These are phyloP conservation scores for Phytophthora pini DNA, from an alignment of 352 stramenopile species.

Conservation along the genomic window DNA sequence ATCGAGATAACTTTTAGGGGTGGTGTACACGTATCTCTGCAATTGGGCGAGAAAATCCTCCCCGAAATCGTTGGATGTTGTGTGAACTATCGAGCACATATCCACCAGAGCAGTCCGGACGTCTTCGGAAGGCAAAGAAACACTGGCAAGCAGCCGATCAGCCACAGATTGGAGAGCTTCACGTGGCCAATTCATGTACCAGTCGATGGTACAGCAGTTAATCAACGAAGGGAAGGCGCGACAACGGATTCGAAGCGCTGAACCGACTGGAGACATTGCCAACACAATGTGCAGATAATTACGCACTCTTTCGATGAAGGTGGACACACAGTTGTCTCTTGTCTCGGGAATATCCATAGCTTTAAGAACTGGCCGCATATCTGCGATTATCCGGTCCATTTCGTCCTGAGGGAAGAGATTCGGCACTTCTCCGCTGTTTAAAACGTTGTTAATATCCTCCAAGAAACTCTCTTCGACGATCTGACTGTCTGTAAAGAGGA, in stretches of 20 bases:
- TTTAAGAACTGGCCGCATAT: constrained; percentile 93
- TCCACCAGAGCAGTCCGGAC: constrained; percentile 80
- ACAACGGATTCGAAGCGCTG: constrained; percentile 91
- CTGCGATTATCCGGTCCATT: constrained; percentile 93
- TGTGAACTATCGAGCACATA: constrained; percentile 95
- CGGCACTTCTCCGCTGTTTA: constrained; percentile 96
- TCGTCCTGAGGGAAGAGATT: constrained; percentile 95
- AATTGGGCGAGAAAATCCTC: constrained; percentile 91
- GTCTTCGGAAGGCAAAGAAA: constrained; percentile 79
- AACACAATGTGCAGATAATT: constrained; percentile 96
- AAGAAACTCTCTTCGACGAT: constrained; percentile 96
- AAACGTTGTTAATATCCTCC: constrained; percentile 97
- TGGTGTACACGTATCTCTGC: constrained; percentile 95
- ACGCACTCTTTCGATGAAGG: constrained; percentile 92
- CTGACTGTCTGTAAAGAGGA: constrained; percentile 96
- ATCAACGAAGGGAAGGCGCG: constrained; percentile 95
- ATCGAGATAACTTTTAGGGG: constrained; percentile 96
- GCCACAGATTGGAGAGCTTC: constrained; percentile 93
- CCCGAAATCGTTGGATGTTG: constrained; percentile 88
- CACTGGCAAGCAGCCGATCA: constrained; percentile 82
- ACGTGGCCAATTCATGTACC: constrained; percentile 95
- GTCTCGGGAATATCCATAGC: constrained; percentile 90
- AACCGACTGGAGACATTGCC: constrained; percentile 94
- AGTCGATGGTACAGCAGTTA: constrained; percentile 97
- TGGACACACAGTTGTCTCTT: constrained; percentile 90